Evolutionary conservation across 2,329 filamentous ascomycete genomes (phyloP), one percentile per base, ranked within the genome.

Genomic region (Diaporthe aspalathi): DNA sequence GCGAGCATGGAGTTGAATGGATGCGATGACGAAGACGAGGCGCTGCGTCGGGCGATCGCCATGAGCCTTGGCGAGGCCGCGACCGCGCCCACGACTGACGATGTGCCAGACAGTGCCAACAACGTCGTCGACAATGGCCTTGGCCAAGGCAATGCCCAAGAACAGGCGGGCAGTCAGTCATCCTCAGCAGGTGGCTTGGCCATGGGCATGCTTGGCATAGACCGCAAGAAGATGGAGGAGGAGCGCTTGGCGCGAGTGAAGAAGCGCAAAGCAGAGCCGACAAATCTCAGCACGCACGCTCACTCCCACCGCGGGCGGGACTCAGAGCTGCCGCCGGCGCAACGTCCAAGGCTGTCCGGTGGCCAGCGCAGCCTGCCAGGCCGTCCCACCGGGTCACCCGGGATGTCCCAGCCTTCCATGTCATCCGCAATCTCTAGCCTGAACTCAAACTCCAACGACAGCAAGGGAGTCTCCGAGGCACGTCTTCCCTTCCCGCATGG

Each of bases 221-320:
- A 97, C 82, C 89, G 95, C 45, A 94, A 91, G 80, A 88, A 90
- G 67, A 96, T 97, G 94, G 95, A 98, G 80, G 86, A 91, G 76
- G 94, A 97, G 78, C 90, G 95, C 50, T 86, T 97, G 17, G 91
- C 89, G 27, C 88, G 95, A 75, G 80, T 90, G 49, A 86, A 86
- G 53, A 93, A 95, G 79, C 87, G 79, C 24, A 80, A 79, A 56
- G 76, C 74, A 7, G 52, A 73, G n/a, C 60, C 60, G 9, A 35
- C 43, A n/a, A 17, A 38, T 32, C 32, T 60, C 40, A 27, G 60
- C 40, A n/a, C 14, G 17, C 50, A 49, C 17, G 17, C 16, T 5
- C 32, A 8, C 32, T 32, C 32, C 40, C 45, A 52, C n/a, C 60
- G n/a, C 43, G 45, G 7, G 22, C 40, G 7, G 35, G 73, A 73